A percentile compares a stretch with the other conserved stretches of the same genome.
phyloP scores from a whole-genome alignment of 352 stramenopile species.

The Phytophthora aleatoria region DNA sequence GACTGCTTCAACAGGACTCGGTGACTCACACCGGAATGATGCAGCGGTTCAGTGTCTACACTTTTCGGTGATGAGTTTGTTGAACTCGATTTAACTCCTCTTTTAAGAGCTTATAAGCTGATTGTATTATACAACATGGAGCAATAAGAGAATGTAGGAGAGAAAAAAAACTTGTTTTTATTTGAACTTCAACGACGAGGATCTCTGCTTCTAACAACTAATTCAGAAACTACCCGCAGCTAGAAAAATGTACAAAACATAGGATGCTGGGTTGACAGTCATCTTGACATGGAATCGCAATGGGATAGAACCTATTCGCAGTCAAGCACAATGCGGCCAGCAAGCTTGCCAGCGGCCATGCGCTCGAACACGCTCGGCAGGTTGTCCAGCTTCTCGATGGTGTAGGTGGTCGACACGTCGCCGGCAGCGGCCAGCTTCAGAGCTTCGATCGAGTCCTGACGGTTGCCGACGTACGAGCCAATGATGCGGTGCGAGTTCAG shows the following conservation, averaged over 20 bases:
- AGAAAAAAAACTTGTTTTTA: too few relatives aligned
- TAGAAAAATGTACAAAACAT: slow-evolving; percentile 29
- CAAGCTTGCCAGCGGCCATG: slow-evolving; percentile 46
- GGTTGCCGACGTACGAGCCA: slow-evolving; percentile 59
- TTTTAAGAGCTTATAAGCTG: too few relatives aligned
- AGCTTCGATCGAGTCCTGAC: slow-evolving; percentile 58
- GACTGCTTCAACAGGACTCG: too few relatives aligned
- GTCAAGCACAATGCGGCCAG: slow-evolving; percentile 52
- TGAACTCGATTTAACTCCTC: too few relatives aligned
- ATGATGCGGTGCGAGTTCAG: slow-evolving; percentile 53
- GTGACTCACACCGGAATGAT: too few relatives aligned
- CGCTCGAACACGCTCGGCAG: slow-evolving; percentile 51
- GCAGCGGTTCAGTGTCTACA: too few relatives aligned
- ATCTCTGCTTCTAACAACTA: too few relatives aligned
- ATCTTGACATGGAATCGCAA: neutral
- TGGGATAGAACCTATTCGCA: slow-evolving; percentile 41
- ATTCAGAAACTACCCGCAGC: slow-evolving; percentile 7
- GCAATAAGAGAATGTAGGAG: too few relatives aligned
- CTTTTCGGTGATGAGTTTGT: too few relatives aligned
- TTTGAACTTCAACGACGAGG: too few relatives aligned
- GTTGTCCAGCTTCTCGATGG: slow-evolving; percentile 46
- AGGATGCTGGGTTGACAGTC: slow-evolving; percentile 1
- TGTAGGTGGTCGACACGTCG: slow-evolving; percentile 52
- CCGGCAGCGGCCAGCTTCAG: slow-evolving; percentile 53
- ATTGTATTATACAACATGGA: too few relatives aligned